These are phyloP conservation scores for Ophiosphaerella herpotricha DNA, from an alignment of 2,329 filamentous ascomycete genomes.

Conservation along the genomic window DNA sequence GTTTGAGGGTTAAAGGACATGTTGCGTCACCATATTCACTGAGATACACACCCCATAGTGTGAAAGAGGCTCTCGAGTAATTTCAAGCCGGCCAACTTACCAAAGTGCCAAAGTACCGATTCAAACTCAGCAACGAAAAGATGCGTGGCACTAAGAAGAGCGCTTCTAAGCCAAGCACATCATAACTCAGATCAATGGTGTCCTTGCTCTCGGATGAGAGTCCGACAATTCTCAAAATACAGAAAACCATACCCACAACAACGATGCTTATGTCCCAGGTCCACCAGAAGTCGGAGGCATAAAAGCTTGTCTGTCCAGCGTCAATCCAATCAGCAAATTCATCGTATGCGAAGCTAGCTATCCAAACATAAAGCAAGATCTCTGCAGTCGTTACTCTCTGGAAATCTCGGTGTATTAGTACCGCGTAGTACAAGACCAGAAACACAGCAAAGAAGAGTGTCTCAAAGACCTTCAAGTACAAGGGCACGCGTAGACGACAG, in stretches of 20 bases:
- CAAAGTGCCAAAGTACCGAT: conserved; percentile 86
- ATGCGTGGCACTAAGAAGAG: conserved; percentile 87
- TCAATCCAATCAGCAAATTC: conserved; percentile 74
- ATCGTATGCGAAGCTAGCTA: conserved; percentile 85
- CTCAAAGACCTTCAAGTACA: conserved; percentile 84
- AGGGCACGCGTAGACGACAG: conserved; percentile 75
- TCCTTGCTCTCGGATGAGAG: conserved; percentile 62
- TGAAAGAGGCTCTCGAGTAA: too few relatives aligned
- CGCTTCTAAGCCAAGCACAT: conserved; percentile 86
- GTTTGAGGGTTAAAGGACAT: background rate
- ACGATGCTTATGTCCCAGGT: conserved; percentile 62
- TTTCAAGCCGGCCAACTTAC: conserved; percentile 35
- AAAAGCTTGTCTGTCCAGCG: conserved; percentile 76
- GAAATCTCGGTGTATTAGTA: conserved; percentile 74
- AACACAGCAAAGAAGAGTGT: conserved; percentile 79
- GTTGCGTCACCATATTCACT: background rate
- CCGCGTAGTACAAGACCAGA: conserved; percentile 81
- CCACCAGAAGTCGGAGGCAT: conserved; percentile 45
- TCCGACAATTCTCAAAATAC: conserved; percentile 69
- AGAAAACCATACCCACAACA: conserved; percentile 71
- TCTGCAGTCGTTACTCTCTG: conserved; percentile 70
- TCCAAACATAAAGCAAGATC: conserved; percentile 79
- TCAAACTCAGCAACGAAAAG: conserved; percentile 83
- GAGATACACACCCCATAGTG: background rate
- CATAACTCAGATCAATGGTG: conserved; percentile 80